Evolutionary conservation across 331 rosid species (phyloP).

Genomic region (Erythrophleum ivorense): DNA sequence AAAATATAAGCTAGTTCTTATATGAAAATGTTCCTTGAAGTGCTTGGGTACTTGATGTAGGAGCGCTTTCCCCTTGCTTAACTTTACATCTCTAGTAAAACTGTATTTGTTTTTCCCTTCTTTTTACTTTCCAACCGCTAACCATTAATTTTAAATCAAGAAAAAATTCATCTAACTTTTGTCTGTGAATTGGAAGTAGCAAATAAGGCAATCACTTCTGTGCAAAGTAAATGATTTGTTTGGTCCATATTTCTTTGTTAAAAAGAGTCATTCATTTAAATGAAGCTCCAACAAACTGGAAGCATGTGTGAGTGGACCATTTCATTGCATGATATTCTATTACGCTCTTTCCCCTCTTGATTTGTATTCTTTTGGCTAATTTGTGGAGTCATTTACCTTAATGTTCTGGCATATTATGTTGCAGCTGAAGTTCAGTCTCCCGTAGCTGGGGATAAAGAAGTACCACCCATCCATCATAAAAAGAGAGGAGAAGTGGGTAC

Average conservation of each 20-base stretch:
- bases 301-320: not conserved
- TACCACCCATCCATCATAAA: conserved; percentile 36
- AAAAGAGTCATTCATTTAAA: not conserved
- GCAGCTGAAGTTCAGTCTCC: conserved; percentile 45
- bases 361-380: not conserved
- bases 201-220: not conserved
- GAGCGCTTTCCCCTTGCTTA: not conserved
- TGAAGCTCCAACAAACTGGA: not conserved
- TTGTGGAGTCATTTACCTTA: not conserved
- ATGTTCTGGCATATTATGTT: conserved; percentile 28
- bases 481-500: conserved; percentile 47
- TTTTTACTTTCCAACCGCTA: not conserved
- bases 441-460: conserved; percentile 27
- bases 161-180: not conserved
- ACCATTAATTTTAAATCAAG: not conserved
- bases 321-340: not conserved
- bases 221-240: too few species aligned
- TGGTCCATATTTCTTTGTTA: not conserved
- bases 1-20: not conserved
- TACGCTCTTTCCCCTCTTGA: not conserved
- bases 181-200: not conserved
- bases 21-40: not conserved
- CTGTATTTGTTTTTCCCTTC: not conserved
- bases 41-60: not conserved
- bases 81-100: not conserved